Evolutionary conservation across 2,329 filamentous ascomycete species (phyloP).

Genomic region (Ophiostoma novo-ulmi): DNA sequence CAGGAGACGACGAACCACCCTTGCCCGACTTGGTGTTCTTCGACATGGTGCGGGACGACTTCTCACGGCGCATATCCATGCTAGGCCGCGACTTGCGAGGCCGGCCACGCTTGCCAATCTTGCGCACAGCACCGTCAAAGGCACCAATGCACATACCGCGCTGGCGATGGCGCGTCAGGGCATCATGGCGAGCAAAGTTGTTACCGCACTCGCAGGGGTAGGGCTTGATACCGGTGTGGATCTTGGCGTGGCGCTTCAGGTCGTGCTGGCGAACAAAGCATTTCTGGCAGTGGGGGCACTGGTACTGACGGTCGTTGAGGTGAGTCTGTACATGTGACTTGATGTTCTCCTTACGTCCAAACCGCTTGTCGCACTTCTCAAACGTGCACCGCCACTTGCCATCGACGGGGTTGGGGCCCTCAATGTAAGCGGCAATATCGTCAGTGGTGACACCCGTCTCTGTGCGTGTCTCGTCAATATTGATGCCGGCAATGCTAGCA

Average conservation of each 20-base stretch:
- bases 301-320: conserved; percentile 90
- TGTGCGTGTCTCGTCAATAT: conserved; percentile 60
- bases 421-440: conserved; percentile 72
- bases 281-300: conserved; percentile 88
- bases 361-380: conserved; percentile 74
- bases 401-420: conserved; percentile 64
- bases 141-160: conserved; percentile 95
- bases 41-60: conserved; percentile 50
- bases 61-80: conserved; percentile 51
- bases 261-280: conserved; percentile 97
- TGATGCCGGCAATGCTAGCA: conserved; percentile 56
- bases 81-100: conserved; percentile 59
- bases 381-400: conserved; percentile 76
- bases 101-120: conserved; percentile 57
- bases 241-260: conserved; percentile 94
- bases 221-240: conserved; percentile 92
- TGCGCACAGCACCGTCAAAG: conserved; percentile 69
- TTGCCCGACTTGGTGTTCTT: conserved; percentile 44
- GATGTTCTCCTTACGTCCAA: conserved; percentile 98
- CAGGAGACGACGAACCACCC: conserved; percentile 44
- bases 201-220: conserved; percentile 93
- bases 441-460: conserved; percentile 84
- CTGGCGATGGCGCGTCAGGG: conserved; percentile 87
- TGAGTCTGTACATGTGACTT: conserved; percentile 98
- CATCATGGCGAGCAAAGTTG: conserved; percentile 91